A percentile compares a stretch with the other conserved stretches of the same genome.
These are phyloP conservation scores for Phoenix roebelenii DNA, from an alignment of 176 grass and related monocot species.

Conservation along the genomic window DNA sequence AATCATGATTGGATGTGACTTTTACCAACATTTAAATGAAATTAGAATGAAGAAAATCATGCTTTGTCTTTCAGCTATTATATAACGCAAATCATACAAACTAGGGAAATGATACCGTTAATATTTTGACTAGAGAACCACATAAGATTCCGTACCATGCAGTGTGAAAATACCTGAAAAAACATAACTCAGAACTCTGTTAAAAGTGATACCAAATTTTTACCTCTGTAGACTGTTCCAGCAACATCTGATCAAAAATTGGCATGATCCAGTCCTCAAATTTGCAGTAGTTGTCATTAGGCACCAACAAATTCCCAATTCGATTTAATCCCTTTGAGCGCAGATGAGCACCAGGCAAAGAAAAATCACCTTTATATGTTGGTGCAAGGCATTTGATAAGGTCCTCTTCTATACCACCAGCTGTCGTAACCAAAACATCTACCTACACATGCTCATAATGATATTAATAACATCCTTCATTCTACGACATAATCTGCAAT, in stretches of 20 bases:
- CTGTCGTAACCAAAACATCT: conserved; percentile 90
- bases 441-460: conserved; percentile 28
- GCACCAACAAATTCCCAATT: conserved; percentile 86
- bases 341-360: conserved; percentile 51
- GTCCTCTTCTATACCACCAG: conserved; percentile 96
- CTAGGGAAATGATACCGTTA: no score
- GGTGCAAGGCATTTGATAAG: conserved; percentile 89
- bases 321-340: conserved; percentile 92
- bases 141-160: not conserved
- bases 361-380: conserved; percentile 79
- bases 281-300: conserved; percentile 98
- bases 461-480: not conserved
- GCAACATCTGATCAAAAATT: conserved; percentile 69
- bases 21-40: no score
- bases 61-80: no score
- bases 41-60: no score
- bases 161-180: not conserved
- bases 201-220: not conserved
- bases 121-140: no score
- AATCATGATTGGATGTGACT: no score
- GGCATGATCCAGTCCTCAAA: conserved; percentile 99
- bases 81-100: no score
- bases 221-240: conserved; percentile 77
- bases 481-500: no score
- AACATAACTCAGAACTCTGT: not conserved